phyloP scores from a whole-genome alignment of 2,329 filamentous ascomycete genomes.

The Corynespora cassiicola region DNA sequence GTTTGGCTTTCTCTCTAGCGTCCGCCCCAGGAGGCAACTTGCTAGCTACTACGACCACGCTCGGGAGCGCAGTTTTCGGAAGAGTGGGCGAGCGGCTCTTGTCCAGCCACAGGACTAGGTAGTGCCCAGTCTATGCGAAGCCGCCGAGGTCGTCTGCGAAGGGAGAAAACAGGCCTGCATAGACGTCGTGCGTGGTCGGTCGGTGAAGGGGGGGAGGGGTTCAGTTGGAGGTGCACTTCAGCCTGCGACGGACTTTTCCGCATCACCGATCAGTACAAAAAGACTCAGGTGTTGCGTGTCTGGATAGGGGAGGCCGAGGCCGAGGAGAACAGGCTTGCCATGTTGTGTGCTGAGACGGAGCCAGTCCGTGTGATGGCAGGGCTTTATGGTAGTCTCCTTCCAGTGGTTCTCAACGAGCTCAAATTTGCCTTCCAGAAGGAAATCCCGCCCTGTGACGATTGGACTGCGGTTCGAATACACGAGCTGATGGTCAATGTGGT shows the following conservation, averaged over 20 bases:
- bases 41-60: constrained; percentile 31
- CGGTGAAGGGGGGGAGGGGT: constrained; percentile 18
- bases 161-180: constrained; percentile 33
- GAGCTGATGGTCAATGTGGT: constrained; percentile 14
- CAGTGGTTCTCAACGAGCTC: too few species aligned
- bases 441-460: constrained; percentile 15
- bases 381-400: constrained; percentile 26
- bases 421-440: constrained; percentile 13
- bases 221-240: constrained; percentile 28
- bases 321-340: constrained; percentile 23
- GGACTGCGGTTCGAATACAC: constrained; percentile 17
- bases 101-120: constrained; percentile 16
- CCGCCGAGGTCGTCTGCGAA: constrained; percentile 31
- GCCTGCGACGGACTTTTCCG: constrained; percentile 23
- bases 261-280: constrained; percentile 17
- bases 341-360: constrained; percentile 24
- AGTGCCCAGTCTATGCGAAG: constrained; percentile 22
- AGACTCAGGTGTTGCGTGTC: constrained; percentile 12
- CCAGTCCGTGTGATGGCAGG: constrained; percentile 27
- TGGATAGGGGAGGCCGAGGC: constrained; percentile 18
- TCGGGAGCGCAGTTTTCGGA: constrained; percentile 20
- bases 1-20: constrained; percentile 21
- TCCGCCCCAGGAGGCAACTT: constrained; percentile 16
- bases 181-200: constrained; percentile 24
- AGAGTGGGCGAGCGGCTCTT: constrained; percentile 1